phyloP scores from a whole-genome alignment of 768 basidiomycete genomes.

The Hortiboletus flavorubellus region DNA sequence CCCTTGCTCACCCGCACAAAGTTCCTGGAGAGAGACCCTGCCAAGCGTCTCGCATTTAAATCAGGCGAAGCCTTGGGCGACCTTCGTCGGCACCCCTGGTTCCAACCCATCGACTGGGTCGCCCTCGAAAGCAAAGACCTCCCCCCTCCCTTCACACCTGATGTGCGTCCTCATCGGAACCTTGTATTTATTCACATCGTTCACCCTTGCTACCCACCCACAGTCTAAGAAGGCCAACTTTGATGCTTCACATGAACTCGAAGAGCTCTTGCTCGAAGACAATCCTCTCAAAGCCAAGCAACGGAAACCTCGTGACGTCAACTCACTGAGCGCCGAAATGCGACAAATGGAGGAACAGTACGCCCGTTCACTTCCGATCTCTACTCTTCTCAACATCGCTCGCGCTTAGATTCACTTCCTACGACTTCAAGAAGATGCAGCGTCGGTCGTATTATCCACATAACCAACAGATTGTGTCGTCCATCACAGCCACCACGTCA shows the following conservation, averaged over 20 bases:
- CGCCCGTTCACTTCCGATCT: slow-evolving; percentile 12
- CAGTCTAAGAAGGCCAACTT: slow-evolving; percentile 99
- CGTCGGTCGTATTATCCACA: slow-evolving; percentile 89
- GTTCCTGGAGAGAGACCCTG: slow-evolving; percentile 85
- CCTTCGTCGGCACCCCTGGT: slow-evolving; percentile 81
- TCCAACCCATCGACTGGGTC: slow-evolving; percentile 85
- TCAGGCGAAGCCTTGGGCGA: slow-evolving; percentile 79
- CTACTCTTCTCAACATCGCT: neutral
- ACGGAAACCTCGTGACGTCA: slow-evolving; percentile 84
- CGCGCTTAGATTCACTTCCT: slow-evolving; percentile 71
- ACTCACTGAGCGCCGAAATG: slow-evolving; percentile 85
- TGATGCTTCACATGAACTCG: slow-evolving; percentile 96
- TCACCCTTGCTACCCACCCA: neutral
- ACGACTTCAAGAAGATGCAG: slow-evolving; percentile 91
- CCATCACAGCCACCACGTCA: slow-evolving; percentile 71
- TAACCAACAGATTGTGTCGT: slow-evolving; percentile 61
- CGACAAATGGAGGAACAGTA: slow-evolving; percentile 98
- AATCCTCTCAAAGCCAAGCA: slow-evolving; percentile 95
- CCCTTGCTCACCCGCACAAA: slow-evolving; percentile 30
- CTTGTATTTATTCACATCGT: neutral
- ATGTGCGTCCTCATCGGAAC: slow-evolving; percentile 46
- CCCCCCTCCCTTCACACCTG: slow-evolving; percentile 84
- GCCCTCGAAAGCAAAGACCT: slow-evolving; percentile 73
- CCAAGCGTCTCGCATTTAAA: slow-evolving; percentile 79
- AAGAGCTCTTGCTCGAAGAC: slow-evolving; percentile 93